These are phyloP conservation scores for Phytophthora ohioensis DNA, from an alignment of 352 stramenopile genomes.

Conservation along the genomic window DNA sequence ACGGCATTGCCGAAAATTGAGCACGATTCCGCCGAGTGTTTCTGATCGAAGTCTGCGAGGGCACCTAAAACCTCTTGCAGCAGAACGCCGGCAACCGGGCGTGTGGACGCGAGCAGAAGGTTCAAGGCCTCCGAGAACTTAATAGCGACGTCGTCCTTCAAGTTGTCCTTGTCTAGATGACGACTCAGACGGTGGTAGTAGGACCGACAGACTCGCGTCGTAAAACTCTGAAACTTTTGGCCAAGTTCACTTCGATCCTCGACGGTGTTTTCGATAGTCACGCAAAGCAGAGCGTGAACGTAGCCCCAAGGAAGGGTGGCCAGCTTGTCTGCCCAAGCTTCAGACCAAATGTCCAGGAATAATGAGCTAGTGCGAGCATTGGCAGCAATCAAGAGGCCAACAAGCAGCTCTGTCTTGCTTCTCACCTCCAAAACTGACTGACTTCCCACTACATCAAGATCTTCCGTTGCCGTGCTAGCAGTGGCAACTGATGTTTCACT, in stretches of 20 bases:
- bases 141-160: slow-evolving; percentile 16
- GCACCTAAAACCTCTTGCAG: slow-evolving; percentile 37
- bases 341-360: slow-evolving; percentile 61
- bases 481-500: slow-evolving; percentile 12
- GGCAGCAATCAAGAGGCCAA: slow-evolving; percentile 29
- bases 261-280: slow-evolving; percentile 26
- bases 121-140: slow-evolving; percentile 45
- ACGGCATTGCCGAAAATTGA: slow-evolving; percentile 46
- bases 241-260: slow-evolving; percentile 27
- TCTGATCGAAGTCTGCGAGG: slow-evolving; percentile 29
- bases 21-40: slow-evolving; percentile 7
- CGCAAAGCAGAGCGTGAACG: slow-evolving; percentile 45
- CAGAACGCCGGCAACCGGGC: slow-evolving; percentile 18
- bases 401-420: slow-evolving; percentile 38
- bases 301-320: slow-evolving; percentile 54
- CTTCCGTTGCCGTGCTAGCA: slow-evolving; percentile 10
- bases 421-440: slow-evolving; percentile 27
- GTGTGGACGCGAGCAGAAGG: slow-evolving; percentile 35
- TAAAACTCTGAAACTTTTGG: slow-evolving; percentile 36
- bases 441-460: slow-evolving; percentile 34
- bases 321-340: slow-evolving; percentile 46
- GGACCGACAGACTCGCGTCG: slow-evolving; percentile 26
- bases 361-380: slow-evolving; percentile 30
- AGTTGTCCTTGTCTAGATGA: slow-evolving; percentile 18
- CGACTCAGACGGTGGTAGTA: slow-evolving; percentile 36